Evolutionary conservation across 169 alveolate species (phyloP), one percentile per base, ranked within the genome.

Genomic region (Eimeria praecox): DNA sequence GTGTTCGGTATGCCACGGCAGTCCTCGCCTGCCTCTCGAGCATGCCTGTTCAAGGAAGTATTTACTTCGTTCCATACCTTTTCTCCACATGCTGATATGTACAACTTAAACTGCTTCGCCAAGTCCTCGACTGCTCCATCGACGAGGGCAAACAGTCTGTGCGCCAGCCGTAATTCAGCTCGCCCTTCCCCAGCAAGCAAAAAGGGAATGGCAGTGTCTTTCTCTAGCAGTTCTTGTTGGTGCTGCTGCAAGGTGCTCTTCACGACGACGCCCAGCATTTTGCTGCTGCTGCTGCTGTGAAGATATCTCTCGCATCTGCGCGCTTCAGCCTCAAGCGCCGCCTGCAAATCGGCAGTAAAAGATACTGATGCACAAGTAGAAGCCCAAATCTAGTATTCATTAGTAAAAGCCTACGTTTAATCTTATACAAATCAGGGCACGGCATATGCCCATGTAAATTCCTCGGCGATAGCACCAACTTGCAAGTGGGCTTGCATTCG

Each of bases 41-140:
- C 33, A 46, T 38, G 87, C 87, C 59, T 77, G 89, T 42, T 38
- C 22, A 78, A 44, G 6, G 42, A 78, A 12, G 49, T 16, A 30
- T 30, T 30, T 12, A 71, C 33, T 5, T 71, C 38, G 52, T 30
- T 30, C 59, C 91, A n/a, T 20, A 94, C 96, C 64, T 71, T 73
- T 62, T 94, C 92, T 71, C 97, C 97, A 66, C 95, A 90, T 54
- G 92, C 95, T 8, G 96, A 56, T 24, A 96, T 82, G 69, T 94
- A 96, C 64, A 78, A 38, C 90, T 95, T 95, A 90, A 96, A 95
- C 56, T 94, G 96, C 59, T 46, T 56, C 66, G 96, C 95, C 66
- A 96, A 66, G 49, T 92, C 95, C 35, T 94, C 96, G 27, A 87
- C 95, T 33, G 97, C 97, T 64, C 96, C 95, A 66, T 88, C 95